A percentile compares a stretch with the other conserved stretches of the same genome.
These are phyloP conservation scores for Arthrobotrys conoides DNA, from an alignment of 2,329 filamentous ascomycete genomes.

Conservation along the genomic window DNA sequence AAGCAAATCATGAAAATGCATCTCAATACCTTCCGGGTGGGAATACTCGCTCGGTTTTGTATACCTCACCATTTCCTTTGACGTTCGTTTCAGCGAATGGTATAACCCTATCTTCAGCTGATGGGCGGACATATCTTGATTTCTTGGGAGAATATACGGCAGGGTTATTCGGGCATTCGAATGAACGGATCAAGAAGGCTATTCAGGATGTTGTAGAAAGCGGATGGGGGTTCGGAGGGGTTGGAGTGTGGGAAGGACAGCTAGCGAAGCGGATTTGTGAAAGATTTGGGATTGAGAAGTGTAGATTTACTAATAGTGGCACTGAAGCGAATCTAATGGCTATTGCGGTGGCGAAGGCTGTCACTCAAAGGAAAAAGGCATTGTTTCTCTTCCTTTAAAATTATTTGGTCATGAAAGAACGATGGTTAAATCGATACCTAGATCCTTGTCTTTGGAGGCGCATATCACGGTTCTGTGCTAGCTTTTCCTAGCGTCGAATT, in stretches of 20 bases:
- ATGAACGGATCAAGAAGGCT: conserved; percentile 71
- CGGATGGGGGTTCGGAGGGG: conserved; percentile 73
- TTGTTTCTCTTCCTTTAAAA: not conserved
- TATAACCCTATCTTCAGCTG: conserved; percentile 65
- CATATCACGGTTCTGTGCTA: conserved; percentile 73
- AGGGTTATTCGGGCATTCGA: conserved; percentile 77
- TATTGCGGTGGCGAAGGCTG: conserved; percentile 71
- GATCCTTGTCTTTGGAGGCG: conserved; percentile 71
- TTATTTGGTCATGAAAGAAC: too few relatives aligned
- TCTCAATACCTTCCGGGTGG: conserved; percentile 40
- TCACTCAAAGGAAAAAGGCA: conserved; percentile 65
- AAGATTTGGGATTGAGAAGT: conserved; percentile 72
- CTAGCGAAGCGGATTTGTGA: conserved; percentile 71
- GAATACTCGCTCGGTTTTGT: conserved; percentile 61
- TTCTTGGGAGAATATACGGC: conserved; percentile 76
- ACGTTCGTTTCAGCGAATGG: conserved; percentile 64
- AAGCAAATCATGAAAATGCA: conserved; percentile 17
- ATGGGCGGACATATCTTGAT: conserved; percentile 71
- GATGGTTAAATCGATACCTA: conserved; percentile 56
- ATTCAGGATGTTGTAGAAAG: conserved; percentile 62
- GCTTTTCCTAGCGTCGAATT: conserved; percentile 67
- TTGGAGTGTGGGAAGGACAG: conserved; percentile 71
- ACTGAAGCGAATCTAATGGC: conserved; percentile 77
- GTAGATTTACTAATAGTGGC: conserved; percentile 77
- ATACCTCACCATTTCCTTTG: conserved; percentile 66